Percentiles rank a stretch among this genome's conserved stretches.
Conservation (phyloP, 2,329 filamentous ascomycete genomes). For the Trichophyton equinum region DNA sequence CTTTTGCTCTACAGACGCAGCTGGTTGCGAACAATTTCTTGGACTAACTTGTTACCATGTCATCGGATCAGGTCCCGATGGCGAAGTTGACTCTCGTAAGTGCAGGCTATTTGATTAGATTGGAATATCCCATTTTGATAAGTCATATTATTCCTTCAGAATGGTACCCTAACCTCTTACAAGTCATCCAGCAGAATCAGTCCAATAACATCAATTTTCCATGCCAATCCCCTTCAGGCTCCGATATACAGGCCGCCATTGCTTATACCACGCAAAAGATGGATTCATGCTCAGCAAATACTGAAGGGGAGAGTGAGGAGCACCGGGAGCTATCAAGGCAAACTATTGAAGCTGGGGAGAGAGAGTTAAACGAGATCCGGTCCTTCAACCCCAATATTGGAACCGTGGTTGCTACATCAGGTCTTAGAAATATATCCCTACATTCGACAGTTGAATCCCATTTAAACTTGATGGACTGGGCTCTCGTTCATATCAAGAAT, state of each 20-base stretch:
- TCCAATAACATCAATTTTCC: neutral
- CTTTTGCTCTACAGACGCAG: neutral
- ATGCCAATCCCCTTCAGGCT: neutral
- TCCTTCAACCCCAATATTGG: slow-evolving; percentile 3
- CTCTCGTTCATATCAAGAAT: neutral
- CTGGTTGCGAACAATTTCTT: neutral
- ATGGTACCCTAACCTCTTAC: neutral
- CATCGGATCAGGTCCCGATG: neutral
- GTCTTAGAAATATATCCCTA: neutral
- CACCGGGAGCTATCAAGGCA: neutral
- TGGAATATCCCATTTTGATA: too few species aligned
- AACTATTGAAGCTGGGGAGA: neutral
- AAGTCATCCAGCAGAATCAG: neutral
- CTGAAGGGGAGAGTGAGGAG: neutral
- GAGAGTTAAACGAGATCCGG: neutral
- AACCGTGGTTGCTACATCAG: neutral
- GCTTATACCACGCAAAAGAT: neutral
- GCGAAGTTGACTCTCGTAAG: neutral
- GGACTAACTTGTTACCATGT: slow-evolving; percentile 7
- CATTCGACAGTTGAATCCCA: neutral
- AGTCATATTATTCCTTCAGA: neutral
- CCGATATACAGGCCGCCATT: neutral
- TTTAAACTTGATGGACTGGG: neutral
- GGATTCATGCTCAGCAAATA: neutral
- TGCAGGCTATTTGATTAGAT: too few species aligned